Conservation (phyloP, 805 yeast species). For the Hanseniaspora osmophila region DNA sequence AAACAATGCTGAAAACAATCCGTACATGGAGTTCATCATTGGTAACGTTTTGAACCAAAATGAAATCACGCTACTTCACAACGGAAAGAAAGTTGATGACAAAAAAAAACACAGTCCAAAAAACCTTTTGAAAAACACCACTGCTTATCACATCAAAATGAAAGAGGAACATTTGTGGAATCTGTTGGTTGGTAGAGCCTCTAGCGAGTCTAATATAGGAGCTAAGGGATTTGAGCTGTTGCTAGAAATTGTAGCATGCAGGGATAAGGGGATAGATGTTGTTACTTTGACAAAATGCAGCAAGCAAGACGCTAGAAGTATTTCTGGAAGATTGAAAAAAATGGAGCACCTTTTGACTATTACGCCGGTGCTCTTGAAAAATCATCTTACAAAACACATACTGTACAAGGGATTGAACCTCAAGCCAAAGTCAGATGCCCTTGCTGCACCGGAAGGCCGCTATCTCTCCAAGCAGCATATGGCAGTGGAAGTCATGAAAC, state of each 20-base stretch:
- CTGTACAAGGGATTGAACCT: constrained; percentile 12
- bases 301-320: constrained; percentile 58
- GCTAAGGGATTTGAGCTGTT: constrained; percentile 40
- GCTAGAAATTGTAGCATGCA: constrained; percentile 44
- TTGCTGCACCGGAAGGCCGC: constrained; percentile 13
- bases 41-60: background rate
- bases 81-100: background rate
- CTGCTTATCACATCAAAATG: constrained; percentile 22
- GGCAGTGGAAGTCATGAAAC: constrained; percentile 27
- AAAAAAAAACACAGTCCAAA: background rate
- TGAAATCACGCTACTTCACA: background rate
- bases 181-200: constrained; percentile 41
- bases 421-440: constrained; percentile 9
- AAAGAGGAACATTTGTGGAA: constrained; percentile 44
- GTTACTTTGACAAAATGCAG: constrained; percentile 40
- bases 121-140: background rate
- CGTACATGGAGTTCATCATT: constrained; percentile 1
- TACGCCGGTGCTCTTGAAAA: constrained; percentile 25
- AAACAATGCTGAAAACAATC: background rate
- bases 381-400: constrained; percentile 40
- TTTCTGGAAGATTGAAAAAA: constrained; percentile 46
- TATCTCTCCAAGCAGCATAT: constrained; percentile 18
- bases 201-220: constrained; percentile 39
- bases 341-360: constrained; percentile 38
- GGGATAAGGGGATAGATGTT: constrained; percentile 44